phyloP scores from a whole-genome alignment of 768 basidiomycete genomes.

The Xerocomus spinulosus region DNA sequence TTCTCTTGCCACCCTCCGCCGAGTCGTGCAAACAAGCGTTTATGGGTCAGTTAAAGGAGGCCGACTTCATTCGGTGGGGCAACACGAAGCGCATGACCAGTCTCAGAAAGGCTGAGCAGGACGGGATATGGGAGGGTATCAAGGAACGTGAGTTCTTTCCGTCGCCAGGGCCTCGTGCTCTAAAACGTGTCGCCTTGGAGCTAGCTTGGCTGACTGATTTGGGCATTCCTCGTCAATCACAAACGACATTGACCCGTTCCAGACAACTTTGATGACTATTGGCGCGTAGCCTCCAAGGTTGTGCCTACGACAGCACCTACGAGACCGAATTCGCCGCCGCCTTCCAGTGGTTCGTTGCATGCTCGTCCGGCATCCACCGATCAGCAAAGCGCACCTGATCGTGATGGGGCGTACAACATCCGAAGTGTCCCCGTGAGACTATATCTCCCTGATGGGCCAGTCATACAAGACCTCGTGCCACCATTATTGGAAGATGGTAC shows the following conservation, averaged over 20 bases:
- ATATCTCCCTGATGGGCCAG: slow-evolving; percentile 86
- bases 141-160: slow-evolving; percentile 71
- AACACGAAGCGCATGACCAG: slow-evolving; percentile 92
- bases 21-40: slow-evolving; percentile 92
- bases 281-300: slow-evolving; percentile 90
- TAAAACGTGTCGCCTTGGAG: slow-evolving; percentile 6
- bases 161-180: slow-evolving; percentile 19
- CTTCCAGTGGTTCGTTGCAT: slow-evolving; percentile 56
- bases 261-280: slow-evolving; percentile 97
- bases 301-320: slow-evolving; percentile 72
- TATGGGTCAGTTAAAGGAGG: slow-evolving; percentile 95
- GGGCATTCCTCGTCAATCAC: slow-evolving; percentile 12
- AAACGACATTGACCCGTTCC: slow-evolving; percentile 11
- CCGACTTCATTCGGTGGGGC: slow-evolving; percentile 95
- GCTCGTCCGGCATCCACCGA: slow-evolving; percentile 63
- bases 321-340: slow-evolving; percentile 53
- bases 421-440: slow-evolving; percentile 86
- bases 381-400: slow-evolving; percentile 48
- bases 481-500: slow-evolving; percentile 75
- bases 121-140: slow-evolving; percentile 96
- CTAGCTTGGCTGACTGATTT: slow-evolving; percentile 22
- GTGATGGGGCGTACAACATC: slow-evolving; percentile 83
- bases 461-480: slow-evolving; percentile 84
- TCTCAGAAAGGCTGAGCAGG: slow-evolving; percentile 86
- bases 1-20: slow-evolving; percentile 71